Conservation (phyloP, 2,329 filamentous ascomycete species). For the Clonostachys chloroleuca region DNA sequence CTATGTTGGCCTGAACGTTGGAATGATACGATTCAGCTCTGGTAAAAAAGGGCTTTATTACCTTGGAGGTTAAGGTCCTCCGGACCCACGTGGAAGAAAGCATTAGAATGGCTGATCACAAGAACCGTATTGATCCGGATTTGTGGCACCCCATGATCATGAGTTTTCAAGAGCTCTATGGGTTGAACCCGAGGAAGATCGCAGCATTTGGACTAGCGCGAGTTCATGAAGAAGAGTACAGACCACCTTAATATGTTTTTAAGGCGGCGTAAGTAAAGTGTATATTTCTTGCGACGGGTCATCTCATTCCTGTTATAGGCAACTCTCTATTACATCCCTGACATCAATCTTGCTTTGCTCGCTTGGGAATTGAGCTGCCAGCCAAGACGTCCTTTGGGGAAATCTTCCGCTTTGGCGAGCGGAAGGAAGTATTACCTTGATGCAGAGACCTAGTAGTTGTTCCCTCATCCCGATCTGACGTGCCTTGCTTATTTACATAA, state of each 20-base stretch:
- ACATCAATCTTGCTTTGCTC: background rate
- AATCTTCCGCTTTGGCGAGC: background rate
- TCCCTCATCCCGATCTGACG: background rate
- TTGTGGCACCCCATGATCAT: conserved; percentile 37
- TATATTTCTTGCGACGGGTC: background rate
- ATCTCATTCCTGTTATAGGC: background rate
- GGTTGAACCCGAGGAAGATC: conserved; percentile 9
- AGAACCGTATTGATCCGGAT: conserved; percentile 34
- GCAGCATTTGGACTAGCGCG: too few species aligned
- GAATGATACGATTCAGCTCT: too few species aligned
- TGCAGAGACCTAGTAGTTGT: background rate
- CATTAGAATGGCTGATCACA: conserved; percentile 24
- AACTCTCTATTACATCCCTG: background rate
- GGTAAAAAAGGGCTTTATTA: conserved; percentile 7
- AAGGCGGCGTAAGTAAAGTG: too few species aligned
- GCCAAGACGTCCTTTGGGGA: background rate
- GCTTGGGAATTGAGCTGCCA: background rate
- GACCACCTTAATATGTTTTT: too few species aligned
- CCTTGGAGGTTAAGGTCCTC: conserved; percentile 28
- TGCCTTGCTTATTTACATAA: background rate
- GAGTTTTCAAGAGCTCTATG: conserved; percentile 37
- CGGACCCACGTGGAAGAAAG: conserved; percentile 22
- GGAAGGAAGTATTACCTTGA: background rate
- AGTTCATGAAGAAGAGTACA: too few species aligned
- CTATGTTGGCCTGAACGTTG: too few species aligned